phyloP scores from a whole-genome alignment of 768 basidiomycete species.

The Tephrocybe sp. region DNA sequence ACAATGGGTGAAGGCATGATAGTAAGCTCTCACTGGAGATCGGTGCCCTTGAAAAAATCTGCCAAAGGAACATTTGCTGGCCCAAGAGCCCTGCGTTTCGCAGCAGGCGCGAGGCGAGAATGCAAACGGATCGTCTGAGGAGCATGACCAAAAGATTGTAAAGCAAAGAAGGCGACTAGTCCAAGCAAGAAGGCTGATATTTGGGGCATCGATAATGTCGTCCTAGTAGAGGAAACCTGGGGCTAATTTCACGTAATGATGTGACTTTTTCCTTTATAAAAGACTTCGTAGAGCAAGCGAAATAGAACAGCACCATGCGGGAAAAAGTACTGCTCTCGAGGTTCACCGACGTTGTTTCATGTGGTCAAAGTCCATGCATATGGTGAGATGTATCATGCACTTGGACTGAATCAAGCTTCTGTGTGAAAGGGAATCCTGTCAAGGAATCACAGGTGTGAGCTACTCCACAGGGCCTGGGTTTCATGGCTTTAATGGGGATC shows the following conservation, averaged over 20 bases:
- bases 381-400: no score
- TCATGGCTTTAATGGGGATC: no score
- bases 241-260: not conserved
- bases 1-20: not conserved
- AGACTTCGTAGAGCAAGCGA: no score
- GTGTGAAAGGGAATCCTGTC: no score
- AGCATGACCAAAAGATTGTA: conserved; percentile 5
- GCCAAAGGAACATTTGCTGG: conserved; percentile 42
- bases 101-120: conserved; percentile 8
- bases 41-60: conserved; percentile 55
- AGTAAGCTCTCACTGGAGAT: conserved; percentile 45
- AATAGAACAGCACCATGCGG: no score
- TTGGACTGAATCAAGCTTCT: no score
- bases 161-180: conserved; percentile 1
- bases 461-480: no score
- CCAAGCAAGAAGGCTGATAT: conserved; percentile 1
- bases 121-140: conserved; percentile 26
- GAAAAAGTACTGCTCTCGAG: no score
- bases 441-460: no score
- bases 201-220: not conserved
- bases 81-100: conserved; percentile 32
- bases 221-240: not conserved
- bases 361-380: no score
- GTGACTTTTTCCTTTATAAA: no score
- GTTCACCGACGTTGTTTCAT: no score